Conservation (phyloP, 495 filamentous ascomycete species). For the Daldinia bambusicola region DNA sequence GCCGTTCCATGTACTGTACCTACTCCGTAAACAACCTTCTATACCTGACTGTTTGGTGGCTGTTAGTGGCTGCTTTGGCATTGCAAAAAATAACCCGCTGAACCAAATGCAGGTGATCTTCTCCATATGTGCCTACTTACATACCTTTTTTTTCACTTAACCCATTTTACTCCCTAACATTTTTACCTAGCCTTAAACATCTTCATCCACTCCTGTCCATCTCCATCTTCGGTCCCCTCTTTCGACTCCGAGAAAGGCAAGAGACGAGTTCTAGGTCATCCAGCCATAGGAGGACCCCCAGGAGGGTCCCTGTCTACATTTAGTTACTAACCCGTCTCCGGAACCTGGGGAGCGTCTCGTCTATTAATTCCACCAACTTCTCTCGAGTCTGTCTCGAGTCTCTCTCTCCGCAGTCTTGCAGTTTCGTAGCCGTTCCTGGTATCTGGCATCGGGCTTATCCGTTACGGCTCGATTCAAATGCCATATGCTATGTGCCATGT, state of each 20-base stretch:
- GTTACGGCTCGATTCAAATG: conserved; percentile 36
- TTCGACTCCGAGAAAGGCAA: conserved; percentile 37
- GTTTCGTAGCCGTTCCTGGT: not conserved
- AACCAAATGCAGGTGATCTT: conserved; percentile 44
- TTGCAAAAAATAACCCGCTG: conserved; percentile 30
- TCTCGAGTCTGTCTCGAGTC: no score
- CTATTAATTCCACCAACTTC: conserved; percentile 23
- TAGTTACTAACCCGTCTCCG: conserved; percentile 21
- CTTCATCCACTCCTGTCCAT: conserved; percentile 20
- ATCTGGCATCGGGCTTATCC: conserved; percentile 27
- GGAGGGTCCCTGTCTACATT: conserved; percentile 13
- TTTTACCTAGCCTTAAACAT: conserved; percentile 20
- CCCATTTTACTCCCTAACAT: not conserved
- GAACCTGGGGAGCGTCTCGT: conserved; percentile 20
- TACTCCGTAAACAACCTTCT: not conserved
- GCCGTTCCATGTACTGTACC: conserved; percentile 15
- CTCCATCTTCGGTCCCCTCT: conserved; percentile 31
- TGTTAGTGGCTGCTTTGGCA: conserved; percentile 14
- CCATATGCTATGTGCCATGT: conserved; percentile 11
- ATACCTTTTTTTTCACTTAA: conserved; percentile 21
- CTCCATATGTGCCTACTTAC: conserved; percentile 38
- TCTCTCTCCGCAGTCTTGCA: conserved; percentile 18
- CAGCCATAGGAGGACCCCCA: not conserved
- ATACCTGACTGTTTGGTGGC: conserved; percentile 2
- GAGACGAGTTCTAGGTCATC: conserved; percentile 23